A percentile compares a stretch with the other conserved stretches of the same genome.
Conservation (phyloP, 805 yeast species). For the Zygotorulaspora florentina region DNA sequence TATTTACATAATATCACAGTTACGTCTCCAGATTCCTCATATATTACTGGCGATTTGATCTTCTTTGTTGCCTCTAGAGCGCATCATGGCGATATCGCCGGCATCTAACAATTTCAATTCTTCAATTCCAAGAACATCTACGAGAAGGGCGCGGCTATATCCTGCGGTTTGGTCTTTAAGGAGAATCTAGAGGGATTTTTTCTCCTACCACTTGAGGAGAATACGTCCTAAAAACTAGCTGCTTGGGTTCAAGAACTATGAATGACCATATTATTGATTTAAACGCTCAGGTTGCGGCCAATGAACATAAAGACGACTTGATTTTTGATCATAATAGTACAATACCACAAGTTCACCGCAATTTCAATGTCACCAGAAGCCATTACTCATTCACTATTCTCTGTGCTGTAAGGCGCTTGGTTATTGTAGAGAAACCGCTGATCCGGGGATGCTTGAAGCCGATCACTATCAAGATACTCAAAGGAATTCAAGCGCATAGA, state of each 20-base stretch:
- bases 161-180: slow-evolving; percentile 68
- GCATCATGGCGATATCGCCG: slow-evolving; percentile 97
- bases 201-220: no score
- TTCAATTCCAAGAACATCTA: slow-evolving; percentile 79
- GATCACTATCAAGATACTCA: slow-evolving; percentile 60
- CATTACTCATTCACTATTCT: slow-evolving; percentile 79
- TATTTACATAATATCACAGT: slow-evolving; percentile 89
- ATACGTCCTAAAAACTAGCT: no score
- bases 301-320: slow-evolving; percentile 57
- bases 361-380: slow-evolving; percentile 91
- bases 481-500: slow-evolving; percentile 64
- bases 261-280: no score
- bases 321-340: slow-evolving; percentile 82
- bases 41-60: slow-evolving; percentile 47
- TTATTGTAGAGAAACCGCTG: slow-evolving; percentile 82
- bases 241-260: no score
- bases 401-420: slow-evolving; percentile 79
- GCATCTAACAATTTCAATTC: slow-evolving; percentile 94
- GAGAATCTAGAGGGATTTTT: no score
- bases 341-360: slow-evolving; percentile 82
- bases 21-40: slow-evolving; percentile 80
- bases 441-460: slow-evolving; percentile 92
- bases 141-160: slow-evolving; percentile 89
- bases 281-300: no score
- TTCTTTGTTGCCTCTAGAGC: slow-evolving; percentile 94